Evolutionary conservation across 225 moss, liverwort and hornwort species (phyloP), one percentile per base, ranked within the genome.

Genomic region (Climacium dendroides): DNA sequence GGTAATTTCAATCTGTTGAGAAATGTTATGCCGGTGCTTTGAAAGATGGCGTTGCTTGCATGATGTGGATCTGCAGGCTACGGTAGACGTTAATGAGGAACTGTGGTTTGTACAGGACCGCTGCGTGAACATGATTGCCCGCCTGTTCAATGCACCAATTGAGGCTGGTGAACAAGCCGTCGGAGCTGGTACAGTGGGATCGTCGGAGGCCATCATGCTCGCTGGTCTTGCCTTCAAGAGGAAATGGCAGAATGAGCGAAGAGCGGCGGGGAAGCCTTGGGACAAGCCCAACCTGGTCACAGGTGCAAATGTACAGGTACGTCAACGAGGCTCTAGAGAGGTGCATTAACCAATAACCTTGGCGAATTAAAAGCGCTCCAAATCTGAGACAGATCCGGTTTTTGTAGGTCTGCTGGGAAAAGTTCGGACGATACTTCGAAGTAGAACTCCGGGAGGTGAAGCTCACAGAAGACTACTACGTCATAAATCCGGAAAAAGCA

Each of bases 201-300:
- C 94, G 30, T 94, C 94, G 23, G 94, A 94, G 87, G 90, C 93
- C 82, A 92, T 93, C 80, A 93, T 93, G 90, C 87, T 94, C 26
- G 93, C 93, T 41, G 94, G 94, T 32, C 90, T 94, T 48, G 94
- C 94, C 28, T 94, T 94, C 90, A 93, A 93, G 87, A 84, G 94
- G 45, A 94, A 93, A 81, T 93, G 94, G 93, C 94, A 94, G 47
- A 88, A 89, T 66, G 85, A 89, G 87, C 90, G 94, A 6, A 94
- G 83, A 89, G 91, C 91, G 37, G 91, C 89, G 14, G 94, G 92
- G 22, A 85, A 87, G 85, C 90, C 94, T 35, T 89, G 72, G 80
- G 94, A 91, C 70, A 94, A 92, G 72, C 94, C 94, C 55, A 94
- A 94, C 89, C 90, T 94, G 62, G 94, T 92, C 82, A 92, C 92